These are phyloP conservation scores for Gymnopilus junonius DNA, from an alignment of 768 basidiomycete species.

Conservation along the genomic window DNA sequence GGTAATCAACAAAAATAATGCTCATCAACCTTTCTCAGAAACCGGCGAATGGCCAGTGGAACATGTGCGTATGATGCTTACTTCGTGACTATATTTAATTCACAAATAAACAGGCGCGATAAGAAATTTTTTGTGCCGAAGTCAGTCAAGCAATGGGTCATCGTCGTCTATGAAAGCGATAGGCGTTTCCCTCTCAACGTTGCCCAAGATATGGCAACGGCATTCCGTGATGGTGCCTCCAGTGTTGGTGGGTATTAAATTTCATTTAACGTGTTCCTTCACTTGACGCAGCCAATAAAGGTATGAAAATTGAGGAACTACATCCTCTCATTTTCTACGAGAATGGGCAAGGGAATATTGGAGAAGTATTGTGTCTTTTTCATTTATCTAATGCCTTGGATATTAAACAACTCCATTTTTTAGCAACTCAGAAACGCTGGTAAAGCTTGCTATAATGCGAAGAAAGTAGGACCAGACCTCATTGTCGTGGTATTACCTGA, in stretches of 20 bases:
- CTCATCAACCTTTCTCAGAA: conserved; percentile 36
- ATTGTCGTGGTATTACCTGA: conserved; percentile 76
- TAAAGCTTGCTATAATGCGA: conserved; percentile 40
- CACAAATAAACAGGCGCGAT: conserved; percentile 56
- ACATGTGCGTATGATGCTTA: conserved; percentile 54
- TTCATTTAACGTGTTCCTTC: conserved; percentile 23
- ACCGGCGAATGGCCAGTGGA: conserved; percentile 76
- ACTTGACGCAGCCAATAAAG: conserved; percentile 35
- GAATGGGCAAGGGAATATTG: conserved; percentile 64
- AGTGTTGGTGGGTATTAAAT: conserved; percentile 56
- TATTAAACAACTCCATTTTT: conserved; percentile 47
- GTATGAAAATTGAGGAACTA: conserved; percentile 56
- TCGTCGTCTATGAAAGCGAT: conserved; percentile 64
- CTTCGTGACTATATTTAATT: neutral
- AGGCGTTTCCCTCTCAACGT: conserved; percentile 51
- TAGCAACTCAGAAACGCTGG: conserved; percentile 59
- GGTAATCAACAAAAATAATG: neutral
- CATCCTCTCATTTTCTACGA: conserved; percentile 54
- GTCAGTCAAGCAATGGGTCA: conserved; percentile 61
- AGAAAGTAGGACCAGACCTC: conserved; percentile 54
- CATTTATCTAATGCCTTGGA: conserved; percentile 54
- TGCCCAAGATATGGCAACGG: conserved; percentile 57
- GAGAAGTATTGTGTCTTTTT: conserved; percentile 38
- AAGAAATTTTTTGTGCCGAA: conserved; percentile 35
- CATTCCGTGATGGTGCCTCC: conserved; percentile 49